Percentiles rank a stretch among this genome's conserved stretches.
Evolutionary conservation across 192 early-diverging fungal species (phyloP).

Genomic region (Podila minutissima): DNA sequence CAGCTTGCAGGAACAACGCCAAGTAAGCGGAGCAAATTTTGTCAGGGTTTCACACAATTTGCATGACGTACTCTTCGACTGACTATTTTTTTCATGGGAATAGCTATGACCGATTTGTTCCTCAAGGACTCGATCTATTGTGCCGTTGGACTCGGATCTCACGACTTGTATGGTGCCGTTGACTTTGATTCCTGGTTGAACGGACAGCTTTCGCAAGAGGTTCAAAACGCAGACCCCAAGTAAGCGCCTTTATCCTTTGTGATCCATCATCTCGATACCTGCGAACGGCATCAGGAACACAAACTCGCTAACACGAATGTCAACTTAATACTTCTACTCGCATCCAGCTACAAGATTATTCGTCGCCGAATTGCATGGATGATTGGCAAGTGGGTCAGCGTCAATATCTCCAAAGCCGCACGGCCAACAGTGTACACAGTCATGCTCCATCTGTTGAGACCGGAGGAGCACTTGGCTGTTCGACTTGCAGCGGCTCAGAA

Average conservation of each 20-base stretch:
- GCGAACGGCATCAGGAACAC: neutral
- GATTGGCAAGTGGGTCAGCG: slow-evolving; percentile 85
- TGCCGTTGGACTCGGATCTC: slow-evolving; percentile 82
- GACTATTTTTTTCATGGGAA: neutral
- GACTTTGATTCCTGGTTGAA: slow-evolving; percentile 85
- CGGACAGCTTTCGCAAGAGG: slow-evolving; percentile 67
- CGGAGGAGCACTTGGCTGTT: slow-evolving; percentile 82
- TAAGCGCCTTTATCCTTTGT: slow-evolving; percentile 14
- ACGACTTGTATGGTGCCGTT: slow-evolving; percentile 81
- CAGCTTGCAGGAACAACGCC: slow-evolving; percentile 65
- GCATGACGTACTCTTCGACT: slow-evolving; percentile 21
- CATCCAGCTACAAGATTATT: slow-evolving; percentile 57
- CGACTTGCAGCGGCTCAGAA: slow-evolving; percentile 79
- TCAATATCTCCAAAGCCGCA: slow-evolving; percentile 73
- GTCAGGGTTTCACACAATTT: no score
- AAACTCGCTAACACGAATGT: neutral
- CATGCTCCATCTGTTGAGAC: slow-evolving; percentile 73
- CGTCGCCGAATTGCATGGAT: slow-evolving; percentile 83
- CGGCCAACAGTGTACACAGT: slow-evolving; percentile 75
- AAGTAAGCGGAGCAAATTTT: slow-evolving; percentile 41
- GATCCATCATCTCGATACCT: neutral
- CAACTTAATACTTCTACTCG: neutral
- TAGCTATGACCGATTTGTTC: slow-evolving; percentile 56
- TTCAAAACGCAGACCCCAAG: slow-evolving; percentile 60
- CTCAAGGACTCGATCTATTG: slow-evolving; percentile 84